phyloP scores from a whole-genome alignment of 208 protist genomes.

The Wallacemonas sp. region DNA sequence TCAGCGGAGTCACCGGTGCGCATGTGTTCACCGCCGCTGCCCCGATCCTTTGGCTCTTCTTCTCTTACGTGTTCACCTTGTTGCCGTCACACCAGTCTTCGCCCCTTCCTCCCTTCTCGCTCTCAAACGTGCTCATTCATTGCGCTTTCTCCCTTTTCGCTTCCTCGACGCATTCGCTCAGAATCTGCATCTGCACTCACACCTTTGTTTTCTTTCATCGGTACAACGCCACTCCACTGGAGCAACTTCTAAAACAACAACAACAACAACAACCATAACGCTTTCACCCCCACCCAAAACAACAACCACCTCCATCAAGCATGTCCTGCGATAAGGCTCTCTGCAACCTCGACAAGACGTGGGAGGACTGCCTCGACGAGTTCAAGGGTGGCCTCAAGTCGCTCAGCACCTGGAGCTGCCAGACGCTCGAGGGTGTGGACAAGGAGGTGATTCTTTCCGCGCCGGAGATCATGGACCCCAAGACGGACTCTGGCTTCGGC shows the following conservation, averaged over 20 bases:
- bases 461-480: conserved; percentile 86
- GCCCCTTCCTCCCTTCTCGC: too few species aligned
- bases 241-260: not conserved
- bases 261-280: not conserved
- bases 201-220: not conserved
- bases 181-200: too few species aligned
- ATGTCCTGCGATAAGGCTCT: conserved; percentile 34
- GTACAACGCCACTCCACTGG: too few species aligned
- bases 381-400: conserved; percentile 49
- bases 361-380: conserved; percentile 63
- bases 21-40: too few species aligned
- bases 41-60: too few species aligned
- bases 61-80: too few species aligned
- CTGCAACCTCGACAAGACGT: conserved; percentile 66
- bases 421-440: conserved; percentile 57
- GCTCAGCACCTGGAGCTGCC: conserved; percentile 55
- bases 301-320: not conserved
- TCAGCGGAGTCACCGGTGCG: too few species aligned
- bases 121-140: too few species aligned
- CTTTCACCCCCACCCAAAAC: not conserved
- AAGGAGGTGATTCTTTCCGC: conserved; percentile 80
- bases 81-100: too few species aligned
- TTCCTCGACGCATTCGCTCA: too few species aligned
- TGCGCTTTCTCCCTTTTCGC: too few species aligned
- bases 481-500: conserved; percentile 81